A percentile compares a stretch with the other conserved stretches of the same genome.
Evolutionary conservation across 108 stramenopile genomes (phyloP).

Genomic region (Pseudonitzschia multiseries): DNA sequence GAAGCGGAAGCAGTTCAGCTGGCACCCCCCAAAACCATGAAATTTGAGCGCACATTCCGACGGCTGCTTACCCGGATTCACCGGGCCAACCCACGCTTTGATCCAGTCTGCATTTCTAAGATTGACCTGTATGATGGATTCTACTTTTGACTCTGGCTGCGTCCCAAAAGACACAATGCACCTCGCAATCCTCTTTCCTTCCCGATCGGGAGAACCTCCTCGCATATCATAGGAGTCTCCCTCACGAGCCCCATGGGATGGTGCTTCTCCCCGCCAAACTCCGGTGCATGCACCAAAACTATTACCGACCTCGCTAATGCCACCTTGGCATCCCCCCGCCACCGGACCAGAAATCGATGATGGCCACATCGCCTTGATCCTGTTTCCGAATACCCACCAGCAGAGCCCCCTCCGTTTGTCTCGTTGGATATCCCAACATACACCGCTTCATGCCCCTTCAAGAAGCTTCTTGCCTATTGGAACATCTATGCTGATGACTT

Average conservation of each 20-base stretch:
- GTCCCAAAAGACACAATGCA: slow-evolving; percentile 22
- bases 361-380: no score
- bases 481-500: slow-evolving; percentile 51
- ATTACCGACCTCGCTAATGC: no score
- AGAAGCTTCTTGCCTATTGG: slow-evolving; percentile 19
- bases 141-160: slow-evolving; percentile 32
- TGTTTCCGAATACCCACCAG: no score
- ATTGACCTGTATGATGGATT: slow-evolving; percentile 17
- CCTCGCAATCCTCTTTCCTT: slow-evolving; percentile 33
- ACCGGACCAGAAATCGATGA: no score
- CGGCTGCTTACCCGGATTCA: slow-evolving; percentile 22
- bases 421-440: no score
- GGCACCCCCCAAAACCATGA: slow-evolving; percentile 24
- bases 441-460: not conserved
- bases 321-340: not conserved
- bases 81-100: slow-evolving; percentile 17
- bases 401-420: no score
- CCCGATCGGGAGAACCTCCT: not conserved
- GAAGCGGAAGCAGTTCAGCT: slow-evolving; percentile 10
- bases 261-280: not conserved
- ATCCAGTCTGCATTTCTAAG: slow-evolving; percentile 24
- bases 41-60: slow-evolving; percentile 36
- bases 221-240: no score
- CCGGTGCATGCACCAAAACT: no score
- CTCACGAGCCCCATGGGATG: no score